Base-by-base conservation (phyloP, 2,329 filamentous ascomycete genomes). In the Fusarium poae region DNA sequence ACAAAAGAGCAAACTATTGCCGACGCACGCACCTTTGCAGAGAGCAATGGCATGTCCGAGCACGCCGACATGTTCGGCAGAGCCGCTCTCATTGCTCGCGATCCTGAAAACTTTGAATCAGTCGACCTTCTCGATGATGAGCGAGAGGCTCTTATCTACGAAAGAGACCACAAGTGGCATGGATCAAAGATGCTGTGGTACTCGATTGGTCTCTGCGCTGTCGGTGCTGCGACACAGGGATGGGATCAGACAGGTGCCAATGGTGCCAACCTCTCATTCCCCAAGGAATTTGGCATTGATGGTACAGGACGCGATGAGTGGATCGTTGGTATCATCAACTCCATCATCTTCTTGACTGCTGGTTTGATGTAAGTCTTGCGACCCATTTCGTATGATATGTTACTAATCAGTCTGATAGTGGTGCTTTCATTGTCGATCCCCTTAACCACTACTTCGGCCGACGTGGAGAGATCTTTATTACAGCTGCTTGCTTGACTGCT, bases 401-500 rank as follows among this genome's bases (percentile, higher is more conserved):
- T 2, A 21, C 57, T 62, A 7, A 63, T 43, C 1, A 18, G 2
- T 3, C 3, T 5, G 6, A n/a, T 0, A 64, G 57, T 1, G 62
- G 62, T 37, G 62, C 62, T 7, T 72, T 82, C 32, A 73, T 83
- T 23, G 87, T 88, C 16, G 90, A 92, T 64, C 89, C 89, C 13
- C 85, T 91, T 59, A 85, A 82, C 70, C 73, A 79, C 68, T 76
- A 73, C 58, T 74, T 83, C 8, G 83, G 83, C 5, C 82, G 83
- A 25, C 80, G 83, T n/a, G 82, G 82, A 39, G 76, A 79, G 39
- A 94, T 95, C 65, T 94, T 93, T 77, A 80, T 92, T 44, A 89
- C 92, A 13, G 92, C 91, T 46, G 86, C 91, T 65, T 89, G 94
- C 76, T 91, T 90, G 75, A 80, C 92, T 43, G 80, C 89, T 66